Conservation (phyloP, 1,139 yeast species). For the Hansenula lynferdii region DNA sequence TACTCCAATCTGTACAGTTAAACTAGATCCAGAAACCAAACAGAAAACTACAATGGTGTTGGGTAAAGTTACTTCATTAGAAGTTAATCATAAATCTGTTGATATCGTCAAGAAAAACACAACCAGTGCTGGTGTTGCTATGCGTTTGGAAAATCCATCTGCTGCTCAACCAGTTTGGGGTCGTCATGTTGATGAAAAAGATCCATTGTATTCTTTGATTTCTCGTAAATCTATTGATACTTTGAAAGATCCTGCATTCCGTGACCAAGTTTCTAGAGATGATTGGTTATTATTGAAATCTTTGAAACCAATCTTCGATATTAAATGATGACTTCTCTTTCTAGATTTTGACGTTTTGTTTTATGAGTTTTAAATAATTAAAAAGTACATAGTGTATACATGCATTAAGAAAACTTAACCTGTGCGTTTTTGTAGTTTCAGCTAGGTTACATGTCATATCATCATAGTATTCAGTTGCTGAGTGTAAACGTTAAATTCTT, state of each 20-base stretch:
- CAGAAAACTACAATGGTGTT: conserved; percentile 66
- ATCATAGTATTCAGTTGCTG: too few species aligned
- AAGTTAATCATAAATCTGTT: conserved; percentile 86
- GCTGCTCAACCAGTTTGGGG: conserved; percentile 98
- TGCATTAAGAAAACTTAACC: conserved; percentile 1
- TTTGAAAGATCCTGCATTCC: conserved; percentile 96
- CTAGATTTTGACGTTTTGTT: conserved; percentile 1
- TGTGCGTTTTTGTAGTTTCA: too few species aligned
- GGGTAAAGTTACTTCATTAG: conserved; percentile 85
- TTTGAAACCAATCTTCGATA: conserved; percentile 75
- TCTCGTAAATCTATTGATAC: conserved; percentile 90
- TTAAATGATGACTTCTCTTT: conserved; percentile 17
- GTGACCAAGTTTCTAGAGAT: conserved; percentile 88
- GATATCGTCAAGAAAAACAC: conserved; percentile 88
- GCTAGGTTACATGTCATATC: too few species aligned
- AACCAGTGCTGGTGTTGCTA: conserved; percentile 97
- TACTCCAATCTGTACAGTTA: conserved; percentile 94
- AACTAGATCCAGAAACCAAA: conserved; percentile 80
- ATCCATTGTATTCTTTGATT: conserved; percentile 80
- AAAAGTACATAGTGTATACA: not conserved
- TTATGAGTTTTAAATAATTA: not conserved
- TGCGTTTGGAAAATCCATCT: conserved; percentile 92
- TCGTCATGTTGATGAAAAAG: conserved; percentile 94
- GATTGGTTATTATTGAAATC: conserved; percentile 92
- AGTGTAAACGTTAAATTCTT: too few species aligned